These are phyloP conservation scores for Boletellus ananiceps DNA, from an alignment of 768 basidiomycete species.

Conservation along the genomic window DNA sequence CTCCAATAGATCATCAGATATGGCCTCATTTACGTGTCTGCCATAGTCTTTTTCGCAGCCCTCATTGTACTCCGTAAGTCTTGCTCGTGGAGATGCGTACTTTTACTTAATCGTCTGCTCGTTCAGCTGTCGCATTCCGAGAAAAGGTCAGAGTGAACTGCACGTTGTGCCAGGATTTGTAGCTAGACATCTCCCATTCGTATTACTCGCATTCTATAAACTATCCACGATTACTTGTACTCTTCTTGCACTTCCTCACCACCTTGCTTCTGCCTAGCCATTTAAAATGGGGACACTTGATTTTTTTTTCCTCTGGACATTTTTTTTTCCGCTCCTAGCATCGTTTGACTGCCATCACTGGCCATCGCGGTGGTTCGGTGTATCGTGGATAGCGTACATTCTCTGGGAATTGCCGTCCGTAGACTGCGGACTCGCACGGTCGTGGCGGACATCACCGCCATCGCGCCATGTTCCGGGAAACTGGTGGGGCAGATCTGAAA, in stretches of 20 bases:
- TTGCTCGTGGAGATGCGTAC: conserved; percentile 1
- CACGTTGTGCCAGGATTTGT: conserved; percentile 63
- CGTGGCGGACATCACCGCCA: conserved; percentile 7
- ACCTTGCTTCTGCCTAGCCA: background rate
- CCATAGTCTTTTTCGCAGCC: conserved; percentile 66
- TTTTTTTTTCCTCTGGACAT: conserved; percentile 8
- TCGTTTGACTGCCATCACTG: conserved; percentile 9
- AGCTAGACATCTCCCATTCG: conserved; percentile 36
- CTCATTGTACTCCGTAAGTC: conserved; percentile 76
- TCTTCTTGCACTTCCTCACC: conserved; percentile 5
- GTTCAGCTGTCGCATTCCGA: conserved; percentile 57
- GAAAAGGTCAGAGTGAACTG: conserved; percentile 57
- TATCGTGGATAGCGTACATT: conserved; percentile 22
- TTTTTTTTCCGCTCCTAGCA: conserved; percentile 5
- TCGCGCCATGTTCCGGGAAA: conserved; percentile 27
- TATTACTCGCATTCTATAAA: conserved; percentile 26
- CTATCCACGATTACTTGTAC: conserved; percentile 30
- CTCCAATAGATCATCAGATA: conserved; percentile 71
- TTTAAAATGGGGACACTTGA: conserved; percentile 10
- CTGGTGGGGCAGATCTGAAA: conserved; percentile 5
- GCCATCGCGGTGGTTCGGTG: conserved; percentile 11
- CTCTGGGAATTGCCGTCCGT: background rate
- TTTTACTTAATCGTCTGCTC: conserved; percentile 6
- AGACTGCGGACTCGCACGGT: background rate
- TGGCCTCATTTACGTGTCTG: conserved; percentile 66